Evolutionary conservation across 805 yeast species (phyloP).

Genomic region (Lipomyces lipofer): DNA sequence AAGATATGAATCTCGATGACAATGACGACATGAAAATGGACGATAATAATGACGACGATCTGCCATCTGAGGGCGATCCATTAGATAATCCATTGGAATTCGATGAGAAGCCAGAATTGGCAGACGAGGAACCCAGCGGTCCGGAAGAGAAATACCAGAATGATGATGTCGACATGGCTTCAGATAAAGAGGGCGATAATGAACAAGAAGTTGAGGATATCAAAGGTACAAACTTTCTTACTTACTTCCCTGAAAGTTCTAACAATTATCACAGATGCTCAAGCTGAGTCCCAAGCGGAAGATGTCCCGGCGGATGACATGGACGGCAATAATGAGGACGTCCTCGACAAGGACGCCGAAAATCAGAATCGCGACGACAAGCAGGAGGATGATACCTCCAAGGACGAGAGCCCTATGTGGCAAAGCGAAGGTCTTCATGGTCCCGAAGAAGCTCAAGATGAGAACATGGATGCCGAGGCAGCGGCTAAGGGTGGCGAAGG

Average conservation of each 20-base stretch:
- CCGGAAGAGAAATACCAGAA: slow-evolving; percentile 40
- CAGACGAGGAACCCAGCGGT: slow-evolving; percentile 36
- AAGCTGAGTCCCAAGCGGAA: slow-evolving; percentile 34
- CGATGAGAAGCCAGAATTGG: slow-evolving; percentile 39
- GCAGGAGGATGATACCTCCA: slow-evolving; percentile 36
- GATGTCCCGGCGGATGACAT: slow-evolving; percentile 35
- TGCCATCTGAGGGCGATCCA: slow-evolving; percentile 39
- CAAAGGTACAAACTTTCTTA: slow-evolving; percentile 33
- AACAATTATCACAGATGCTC: too few relatives aligned
- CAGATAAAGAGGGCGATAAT: slow-evolving; percentile 35
- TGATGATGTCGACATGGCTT: slow-evolving; percentile 31
- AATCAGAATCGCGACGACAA: slow-evolving; percentile 36
- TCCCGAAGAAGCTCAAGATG: slow-evolving; percentile 68
- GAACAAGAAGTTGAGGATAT: slow-evolving; percentile 33
- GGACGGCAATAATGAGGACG: slow-evolving; percentile 31
- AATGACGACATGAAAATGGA: slow-evolving; percentile 54
- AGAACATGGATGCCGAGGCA: slow-evolving; percentile 50
- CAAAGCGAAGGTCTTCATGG: slow-evolving; percentile 74
- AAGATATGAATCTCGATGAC: slow-evolving; percentile 84
- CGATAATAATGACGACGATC: slow-evolving; percentile 45
- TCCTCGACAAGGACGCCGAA: slow-evolving; percentile 35
- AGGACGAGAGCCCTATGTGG: slow-evolving; percentile 48
- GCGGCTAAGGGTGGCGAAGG: slow-evolving; percentile 57
- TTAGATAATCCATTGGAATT: slow-evolving; percentile 39
- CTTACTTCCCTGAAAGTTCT: too few relatives aligned